phyloP scores from a whole-genome alignment of 169 alveolate genomes.

The Sarcocystis neurona region DNA sequence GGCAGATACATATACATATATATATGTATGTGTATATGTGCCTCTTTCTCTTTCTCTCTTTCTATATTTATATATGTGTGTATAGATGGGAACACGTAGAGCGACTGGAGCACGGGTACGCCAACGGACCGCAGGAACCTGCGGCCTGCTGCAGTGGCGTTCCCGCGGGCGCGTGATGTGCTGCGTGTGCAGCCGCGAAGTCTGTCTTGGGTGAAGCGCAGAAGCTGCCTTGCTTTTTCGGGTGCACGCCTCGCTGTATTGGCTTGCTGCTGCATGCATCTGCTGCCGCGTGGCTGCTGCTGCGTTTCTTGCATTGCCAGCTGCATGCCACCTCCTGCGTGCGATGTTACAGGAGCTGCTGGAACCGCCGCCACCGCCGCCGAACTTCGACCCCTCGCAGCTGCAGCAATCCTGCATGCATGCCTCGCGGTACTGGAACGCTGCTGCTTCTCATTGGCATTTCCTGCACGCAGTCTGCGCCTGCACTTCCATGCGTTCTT shows the following conservation, averaged over 20 bases:
- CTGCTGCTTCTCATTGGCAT: not conserved
- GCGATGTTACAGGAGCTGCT: slow-evolving; percentile 17
- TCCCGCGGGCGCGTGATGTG: no score
- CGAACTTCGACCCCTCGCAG: not conserved
- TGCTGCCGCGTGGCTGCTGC: no score
- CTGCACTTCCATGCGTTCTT: not conserved
- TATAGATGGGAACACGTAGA: no score
- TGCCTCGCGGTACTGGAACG: not conserved
- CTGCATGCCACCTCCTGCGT: not conserved
- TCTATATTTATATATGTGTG: not conserved
- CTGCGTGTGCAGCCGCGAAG: not conserved
- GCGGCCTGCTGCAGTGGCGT: no score
- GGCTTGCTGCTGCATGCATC: no score
- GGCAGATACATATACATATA: not conserved
- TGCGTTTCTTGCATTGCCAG: not conserved
- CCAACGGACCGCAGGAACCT: no score
- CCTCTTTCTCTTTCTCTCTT: not conserved
- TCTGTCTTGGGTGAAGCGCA: not conserved
- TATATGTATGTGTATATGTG: not conserved
- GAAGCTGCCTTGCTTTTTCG: no score
- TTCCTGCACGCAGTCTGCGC: not conserved
- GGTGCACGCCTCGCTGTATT: no score
- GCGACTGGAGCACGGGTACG: no score
- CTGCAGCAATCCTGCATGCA: not conserved
- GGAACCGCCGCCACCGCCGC: slow-evolving; percentile 46